phyloP scores from a whole-genome alignment of 1,284 basidiomycete genomes.

The Coniophora puteana region DNA sequence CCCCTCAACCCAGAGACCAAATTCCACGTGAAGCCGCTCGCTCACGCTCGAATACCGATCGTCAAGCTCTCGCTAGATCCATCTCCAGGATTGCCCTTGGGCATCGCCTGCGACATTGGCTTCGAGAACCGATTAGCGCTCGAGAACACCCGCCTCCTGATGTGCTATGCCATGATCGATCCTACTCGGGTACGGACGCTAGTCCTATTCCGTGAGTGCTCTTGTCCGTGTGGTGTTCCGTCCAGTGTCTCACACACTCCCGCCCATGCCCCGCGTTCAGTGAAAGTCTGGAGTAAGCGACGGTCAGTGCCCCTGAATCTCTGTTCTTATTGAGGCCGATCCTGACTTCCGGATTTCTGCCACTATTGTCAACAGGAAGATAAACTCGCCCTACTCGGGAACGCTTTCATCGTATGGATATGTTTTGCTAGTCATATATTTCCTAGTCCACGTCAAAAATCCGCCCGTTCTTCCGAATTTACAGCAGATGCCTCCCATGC shows the following conservation, averaged over 20 bases:
- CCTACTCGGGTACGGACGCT: slow-evolving; percentile 90
- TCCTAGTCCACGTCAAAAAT: slow-evolving; percentile 95
- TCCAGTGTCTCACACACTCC: slow-evolving; percentile 8
- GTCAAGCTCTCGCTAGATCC: slow-evolving; percentile 94
- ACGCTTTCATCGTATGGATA: slow-evolving; percentile 98
- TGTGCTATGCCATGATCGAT: slow-evolving; percentile 98
- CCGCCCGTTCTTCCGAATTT: slow-evolving; percentile 91
- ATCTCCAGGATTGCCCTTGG: slow-evolving; percentile 83
- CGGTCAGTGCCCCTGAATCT: slow-evolving; percentile 44
- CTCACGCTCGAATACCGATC: slow-evolving; percentile 97
- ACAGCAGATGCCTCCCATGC: slow-evolving; percentile 84
- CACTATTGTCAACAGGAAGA: slow-evolving; percentile 87
- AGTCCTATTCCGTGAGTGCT: slow-evolving; percentile 87
- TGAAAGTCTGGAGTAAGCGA: slow-evolving; percentile 99
- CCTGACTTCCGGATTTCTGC: slow-evolving; percentile 8
- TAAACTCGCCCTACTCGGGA: slow-evolving; percentile 97
- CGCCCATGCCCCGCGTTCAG: slow-evolving; percentile 49
- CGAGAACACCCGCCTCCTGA: slow-evolving; percentile 93
- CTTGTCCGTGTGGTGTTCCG: slow-evolving; percentile 6
- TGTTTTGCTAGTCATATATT: slow-evolving; percentile 96
- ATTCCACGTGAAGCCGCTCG: slow-evolving; percentile 95
- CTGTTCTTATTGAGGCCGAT: slow-evolving; percentile 1
- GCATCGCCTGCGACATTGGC: slow-evolving; percentile 96
- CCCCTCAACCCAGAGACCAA: slow-evolving; percentile 74
- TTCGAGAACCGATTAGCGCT: slow-evolving; percentile 97